Percentiles rank a stretch among this genome's conserved stretches.
These are phyloP conservation scores for Boletus patriciae DNA, from an alignment of 768 basidiomycete genomes.

Conservation along the genomic window DNA sequence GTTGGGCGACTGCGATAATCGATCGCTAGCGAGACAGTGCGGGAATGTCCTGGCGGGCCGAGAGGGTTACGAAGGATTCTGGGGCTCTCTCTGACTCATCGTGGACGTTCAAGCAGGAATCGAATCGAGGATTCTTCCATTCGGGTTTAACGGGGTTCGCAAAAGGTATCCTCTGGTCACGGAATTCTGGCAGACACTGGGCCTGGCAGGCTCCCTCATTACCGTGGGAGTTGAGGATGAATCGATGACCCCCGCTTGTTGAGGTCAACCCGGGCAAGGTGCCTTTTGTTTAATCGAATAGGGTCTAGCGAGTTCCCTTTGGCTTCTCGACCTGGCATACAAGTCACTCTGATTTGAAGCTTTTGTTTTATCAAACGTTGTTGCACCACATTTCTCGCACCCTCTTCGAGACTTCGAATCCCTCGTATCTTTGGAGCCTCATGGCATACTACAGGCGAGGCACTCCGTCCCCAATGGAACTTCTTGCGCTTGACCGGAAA, in stretches of 20 bases:
- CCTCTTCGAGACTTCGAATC: neutral
- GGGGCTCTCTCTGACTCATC: neutral
- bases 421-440: neutral
- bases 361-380: neutral
- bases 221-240: too few relatives aligned
- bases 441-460: neutral
- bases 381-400: neutral
- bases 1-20: neutral
- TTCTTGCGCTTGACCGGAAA: neutral
- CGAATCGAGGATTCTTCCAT: neutral
- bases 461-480: slow-evolving; percentile 3
- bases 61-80: neutral
- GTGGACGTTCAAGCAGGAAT: neutral
- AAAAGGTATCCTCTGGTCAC: neutral
- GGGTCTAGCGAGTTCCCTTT: neutral
- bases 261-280: neutral
- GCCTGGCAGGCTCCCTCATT: neutral
- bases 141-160: too few relatives aligned
- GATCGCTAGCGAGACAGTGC: slow-evolving; percentile 1
- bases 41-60: neutral
- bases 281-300: neutral
- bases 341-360: neutral
- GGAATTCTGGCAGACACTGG: neutral
- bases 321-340: neutral
- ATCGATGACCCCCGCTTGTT: neutral